phyloP scores from a whole-genome alignment of 371 early-diverging fungal species.

The Nematocida sp. region DNA sequence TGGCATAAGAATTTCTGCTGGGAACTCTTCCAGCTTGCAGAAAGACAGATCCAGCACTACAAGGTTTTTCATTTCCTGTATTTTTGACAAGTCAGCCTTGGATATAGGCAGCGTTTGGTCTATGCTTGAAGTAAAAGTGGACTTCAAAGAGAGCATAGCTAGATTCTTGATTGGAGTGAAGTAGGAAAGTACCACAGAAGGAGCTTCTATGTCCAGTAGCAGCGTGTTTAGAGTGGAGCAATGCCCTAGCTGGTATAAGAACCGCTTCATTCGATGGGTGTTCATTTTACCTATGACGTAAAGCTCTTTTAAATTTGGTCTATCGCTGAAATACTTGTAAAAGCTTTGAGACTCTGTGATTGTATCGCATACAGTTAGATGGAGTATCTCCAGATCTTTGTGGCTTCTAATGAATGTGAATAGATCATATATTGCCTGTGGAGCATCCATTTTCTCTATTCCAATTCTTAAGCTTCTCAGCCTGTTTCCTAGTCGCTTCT shows the following conservation, averaged over 20 bases:
- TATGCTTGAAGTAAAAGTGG: not conserved
- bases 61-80: constrained; percentile 7
- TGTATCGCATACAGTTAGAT: constrained; percentile 38
- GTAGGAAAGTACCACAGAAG: constrained; percentile 24
- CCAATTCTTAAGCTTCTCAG: constrained; percentile 41
- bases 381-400: constrained; percentile 32
- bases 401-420: constrained; percentile 49
- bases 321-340: constrained; percentile 50
- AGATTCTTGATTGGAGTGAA: constrained; percentile 27
- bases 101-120: not conserved
- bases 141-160: constrained; percentile 24
- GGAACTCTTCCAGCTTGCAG: constrained; percentile 27
- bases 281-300: constrained; percentile 45
- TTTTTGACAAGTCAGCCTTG: constrained; percentile 4
- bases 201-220: constrained; percentile 46
- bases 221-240: constrained; percentile 18
- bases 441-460: constrained; percentile 48
- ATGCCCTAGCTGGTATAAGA: constrained; percentile 46
- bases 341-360: constrained; percentile 52
- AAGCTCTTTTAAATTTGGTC: constrained; percentile 39
- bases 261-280: constrained; percentile 42
- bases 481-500: constrained; percentile 46
- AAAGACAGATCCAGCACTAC: constrained; percentile 19
- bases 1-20: not conserved
- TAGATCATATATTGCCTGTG: constrained; percentile 49